A percentile compares a stretch with the other conserved stretches of the same genome.
Evolutionary conservation across 2,329 filamentous ascomycete species (phyloP).

Genomic region (Paracorniculantispora psalliotae): DNA sequence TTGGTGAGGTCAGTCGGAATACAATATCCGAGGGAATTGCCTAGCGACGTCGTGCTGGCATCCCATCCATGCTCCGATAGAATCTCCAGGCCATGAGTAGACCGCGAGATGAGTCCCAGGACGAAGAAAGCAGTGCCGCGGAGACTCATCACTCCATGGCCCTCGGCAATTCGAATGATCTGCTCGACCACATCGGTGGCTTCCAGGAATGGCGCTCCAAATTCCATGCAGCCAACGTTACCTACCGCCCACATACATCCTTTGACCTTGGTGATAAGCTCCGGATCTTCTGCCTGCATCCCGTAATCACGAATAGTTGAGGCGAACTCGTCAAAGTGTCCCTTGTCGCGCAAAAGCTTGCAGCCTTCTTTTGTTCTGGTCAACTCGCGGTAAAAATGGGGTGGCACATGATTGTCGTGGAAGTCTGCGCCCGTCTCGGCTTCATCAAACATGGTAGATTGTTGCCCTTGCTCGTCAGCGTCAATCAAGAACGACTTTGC

Average conservation of each 20-base stretch:
- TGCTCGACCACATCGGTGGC: conserved; percentile 80
- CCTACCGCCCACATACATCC: conserved; percentile 96
- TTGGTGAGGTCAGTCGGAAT: conserved; percentile 74
- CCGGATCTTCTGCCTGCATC: conserved; percentile 77
- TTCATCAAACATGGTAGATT: conserved; percentile 55
- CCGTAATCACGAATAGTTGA: conserved; percentile 83
- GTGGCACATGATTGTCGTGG: conserved; percentile 71
- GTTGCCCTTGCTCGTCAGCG: conserved; percentile 52
- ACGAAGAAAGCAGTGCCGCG: conserved; percentile 97
- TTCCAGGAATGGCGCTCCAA: conserved; percentile 90
- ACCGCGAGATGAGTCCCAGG: conserved; percentile 84
- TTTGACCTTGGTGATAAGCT: conserved; percentile 89
- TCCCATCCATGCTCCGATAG: conserved; percentile 89
- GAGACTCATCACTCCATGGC: conserved; percentile 84
- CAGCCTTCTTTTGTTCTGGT: conserved; percentile 92
- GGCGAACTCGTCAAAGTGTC: conserved; percentile 92
- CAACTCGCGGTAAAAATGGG: conserved; percentile 94
- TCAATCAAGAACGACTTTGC: conserved; percentile 75
- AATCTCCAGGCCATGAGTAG: conserved; percentile 87
- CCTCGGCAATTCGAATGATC: conserved; percentile 84
- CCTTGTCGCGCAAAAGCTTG: conserved; percentile 81
- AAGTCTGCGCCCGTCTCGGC: conserved; percentile 51
- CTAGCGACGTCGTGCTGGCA: conserved; percentile 76
- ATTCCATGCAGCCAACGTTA: conserved; percentile 96
- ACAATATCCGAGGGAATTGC: conserved; percentile 80